Base-by-base conservation (phyloP, 495 filamentous ascomycete species). In the Trichocladium uniseriatum region DNA sequence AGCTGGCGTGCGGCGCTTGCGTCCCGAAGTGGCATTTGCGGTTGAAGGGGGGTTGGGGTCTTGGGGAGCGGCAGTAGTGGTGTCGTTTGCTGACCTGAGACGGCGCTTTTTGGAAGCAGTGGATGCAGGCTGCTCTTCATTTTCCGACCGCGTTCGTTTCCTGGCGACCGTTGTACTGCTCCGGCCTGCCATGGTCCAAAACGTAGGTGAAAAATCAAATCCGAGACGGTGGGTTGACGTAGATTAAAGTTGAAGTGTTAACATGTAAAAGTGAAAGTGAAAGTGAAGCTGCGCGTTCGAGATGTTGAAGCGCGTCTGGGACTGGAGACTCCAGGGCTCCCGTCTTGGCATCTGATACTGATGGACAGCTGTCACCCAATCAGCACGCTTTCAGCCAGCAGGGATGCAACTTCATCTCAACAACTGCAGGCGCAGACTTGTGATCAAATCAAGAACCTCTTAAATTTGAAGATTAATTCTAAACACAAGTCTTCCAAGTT, bases 61-160 rank as follows among this genome's bases (percentile, higher is more conserved):
- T 22, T 45, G 22, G 13, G 38, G 29, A 9, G 57, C 36, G n/a
- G 19, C 35, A 2, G 45, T 5, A 7, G 38, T 14, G 6, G 32
- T 8, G 2, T 39, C 28, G 6, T 22, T 10, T 37, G 43, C 42
- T 21, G 24, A 43, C 18, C 64, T 58, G 5, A 64, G 42, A 10
- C 67, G 65, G 14, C 58, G 65, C 47, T 57, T 61, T 45, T 73
- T 70, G 27, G 57, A 44, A 8, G 57, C 49, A 7, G 57, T 52
- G 5, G 58, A 22, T 15, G 51, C 37, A 14, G 55, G 49, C 11
- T 59, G 48, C 9, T 58, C 51, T 11, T 53, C 54, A 28, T 42
- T 48, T 29, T 46, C 53, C 15, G 46, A 20, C 28, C 54, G 49
- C 24, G 39, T 24, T 11, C 61, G 51, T 44, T 63, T 61, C 13